Conservation (phyloP, 805 yeast genomes). For the Barnettozyma pratensis region DNA sequence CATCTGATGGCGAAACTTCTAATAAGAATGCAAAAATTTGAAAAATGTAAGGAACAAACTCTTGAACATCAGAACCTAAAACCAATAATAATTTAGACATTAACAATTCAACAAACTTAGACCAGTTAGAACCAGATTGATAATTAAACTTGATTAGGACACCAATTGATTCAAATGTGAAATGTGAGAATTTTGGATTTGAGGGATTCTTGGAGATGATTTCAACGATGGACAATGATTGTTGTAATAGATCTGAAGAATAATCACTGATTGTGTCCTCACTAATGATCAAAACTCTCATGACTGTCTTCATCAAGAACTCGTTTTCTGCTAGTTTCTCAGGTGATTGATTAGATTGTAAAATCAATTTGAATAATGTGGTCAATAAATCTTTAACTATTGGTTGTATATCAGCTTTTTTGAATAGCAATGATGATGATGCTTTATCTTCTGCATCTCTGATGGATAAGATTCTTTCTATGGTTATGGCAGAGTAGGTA, state of each 20-base stretch:
- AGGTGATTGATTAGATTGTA: constrained; percentile 58
- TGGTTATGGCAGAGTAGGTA: constrained; percentile 90
- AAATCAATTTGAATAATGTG: constrained; percentile 62
- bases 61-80: constrained; percentile 82
- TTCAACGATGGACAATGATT: constrained; percentile 62
- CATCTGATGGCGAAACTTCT: constrained; percentile 47
- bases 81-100: constrained; percentile 65
- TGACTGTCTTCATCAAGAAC: constrained; percentile 80
- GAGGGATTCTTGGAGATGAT: constrained; percentile 86
- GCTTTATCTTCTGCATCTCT: constrained; percentile 46
- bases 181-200: constrained; percentile 90
- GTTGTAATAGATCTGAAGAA: constrained; percentile 46
- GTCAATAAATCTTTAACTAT: constrained; percentile 56
- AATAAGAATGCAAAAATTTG: constrained; percentile 81
- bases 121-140: constrained; percentile 25
- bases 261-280: constrained; percentile 55
- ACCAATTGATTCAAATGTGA: constrained; percentile 82
- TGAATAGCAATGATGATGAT: constrained; percentile 45
- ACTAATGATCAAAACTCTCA: constrained; percentile 73
- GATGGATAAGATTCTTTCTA: constrained; percentile 81
- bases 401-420: constrained; percentile 65
- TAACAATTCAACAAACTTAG: constrained; percentile 36
- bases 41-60: constrained; percentile 88
- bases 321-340: constrained; percentile 95
- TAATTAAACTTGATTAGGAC: constrained; percentile 55